phyloP scores from a whole-genome alignment of 306 rosid species.

The Lagenaria siceraria region DNA sequence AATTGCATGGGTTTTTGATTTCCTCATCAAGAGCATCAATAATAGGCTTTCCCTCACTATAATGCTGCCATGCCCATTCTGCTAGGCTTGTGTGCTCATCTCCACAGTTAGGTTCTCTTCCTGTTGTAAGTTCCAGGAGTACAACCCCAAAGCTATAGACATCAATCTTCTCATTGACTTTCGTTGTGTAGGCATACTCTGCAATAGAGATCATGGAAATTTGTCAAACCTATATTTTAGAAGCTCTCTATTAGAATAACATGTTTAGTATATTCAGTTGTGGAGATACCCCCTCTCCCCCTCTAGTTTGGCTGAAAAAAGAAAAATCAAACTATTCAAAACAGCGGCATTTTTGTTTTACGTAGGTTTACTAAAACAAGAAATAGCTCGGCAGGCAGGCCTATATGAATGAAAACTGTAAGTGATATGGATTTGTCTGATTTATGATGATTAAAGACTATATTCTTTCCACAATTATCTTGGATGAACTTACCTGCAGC shows the following conservation, averaged over 20 bases:
- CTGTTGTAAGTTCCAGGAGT: conserved; percentile 67
- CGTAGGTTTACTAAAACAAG: not conserved
- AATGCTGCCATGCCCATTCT: conserved; percentile 64
- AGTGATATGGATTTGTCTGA: not conserved
- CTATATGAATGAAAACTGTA: not conserved
- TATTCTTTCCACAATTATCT: not conserved
- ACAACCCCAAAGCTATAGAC: conserved; percentile 84
- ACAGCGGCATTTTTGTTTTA: not conserved
- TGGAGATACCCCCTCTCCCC: not conserved
- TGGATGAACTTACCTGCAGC: not conserved
- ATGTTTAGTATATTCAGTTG: not conserved
- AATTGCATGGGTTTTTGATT: conserved; percentile 31
- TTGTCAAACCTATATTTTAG: conserved; percentile 1
- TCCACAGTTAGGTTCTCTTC: conserved; percentile 43
- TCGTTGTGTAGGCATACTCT: conserved; percentile 61
- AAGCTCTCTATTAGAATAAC: not conserved
- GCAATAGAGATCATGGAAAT: conserved; percentile 15
- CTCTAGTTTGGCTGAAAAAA: not conserved
- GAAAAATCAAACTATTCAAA: not conserved
- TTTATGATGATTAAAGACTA: not conserved
- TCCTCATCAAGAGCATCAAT: conserved; percentile 41
- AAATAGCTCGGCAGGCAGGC: not conserved
- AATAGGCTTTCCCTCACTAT: conserved; percentile 35
- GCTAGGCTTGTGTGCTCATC: conserved; percentile 45
- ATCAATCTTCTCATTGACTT: conserved; percentile 65